phyloP scores from a whole-genome alignment of 352 stramenopile species.

The Plasmopara halstedii region DNA sequence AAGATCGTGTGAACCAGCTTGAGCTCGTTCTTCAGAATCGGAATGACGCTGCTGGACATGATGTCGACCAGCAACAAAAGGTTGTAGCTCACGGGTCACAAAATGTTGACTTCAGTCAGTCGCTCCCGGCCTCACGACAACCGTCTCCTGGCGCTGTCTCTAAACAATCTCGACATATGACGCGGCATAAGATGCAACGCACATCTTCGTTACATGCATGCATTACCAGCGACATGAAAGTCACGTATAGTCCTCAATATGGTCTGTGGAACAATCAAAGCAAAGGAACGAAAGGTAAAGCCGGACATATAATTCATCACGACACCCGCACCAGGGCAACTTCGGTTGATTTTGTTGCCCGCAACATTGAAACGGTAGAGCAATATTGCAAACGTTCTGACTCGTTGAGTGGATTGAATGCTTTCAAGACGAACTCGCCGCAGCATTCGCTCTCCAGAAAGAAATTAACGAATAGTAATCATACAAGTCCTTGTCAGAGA shows the following conservation, averaged over 20 bases:
- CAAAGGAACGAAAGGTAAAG: slow-evolving; percentile 6
- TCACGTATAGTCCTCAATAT: slow-evolving; percentile 2
- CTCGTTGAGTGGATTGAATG: slow-evolving; percentile 14
- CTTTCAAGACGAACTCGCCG: slow-evolving; percentile 19
- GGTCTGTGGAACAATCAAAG: slow-evolving; percentile 20
- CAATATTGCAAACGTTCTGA: slow-evolving; percentile 28
- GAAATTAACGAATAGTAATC: slow-evolving; percentile 21
- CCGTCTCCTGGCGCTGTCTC: not conserved
- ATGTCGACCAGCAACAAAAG: slow-evolving; percentile 13
- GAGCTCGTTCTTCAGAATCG: slow-evolving; percentile 50
- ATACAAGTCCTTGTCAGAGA: slow-evolving; percentile 12
- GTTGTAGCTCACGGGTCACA: slow-evolving; percentile 1
- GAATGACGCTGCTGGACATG: slow-evolving; percentile 11
- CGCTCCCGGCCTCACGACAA: slow-evolving; percentile 11
- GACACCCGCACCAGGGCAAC: slow-evolving; percentile 21
- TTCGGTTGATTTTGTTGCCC: slow-evolving; percentile 33
- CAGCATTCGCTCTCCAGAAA: slow-evolving; percentile 21
- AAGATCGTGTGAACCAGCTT: slow-evolving; percentile 69
- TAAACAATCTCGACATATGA: slow-evolving; percentile 10
- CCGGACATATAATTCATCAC: slow-evolving; percentile 4
- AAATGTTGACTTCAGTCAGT: slow-evolving; percentile 12
- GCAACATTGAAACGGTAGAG: slow-evolving; percentile 32
- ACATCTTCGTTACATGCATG: slow-evolving; percentile 29
- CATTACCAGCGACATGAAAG: slow-evolving; percentile 15
- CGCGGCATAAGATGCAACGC: slow-evolving; percentile 37